Evolutionary conservation across 1,139 yeast genomes (phyloP).

Genomic region (Casaregolazyma suthepensis): DNA sequence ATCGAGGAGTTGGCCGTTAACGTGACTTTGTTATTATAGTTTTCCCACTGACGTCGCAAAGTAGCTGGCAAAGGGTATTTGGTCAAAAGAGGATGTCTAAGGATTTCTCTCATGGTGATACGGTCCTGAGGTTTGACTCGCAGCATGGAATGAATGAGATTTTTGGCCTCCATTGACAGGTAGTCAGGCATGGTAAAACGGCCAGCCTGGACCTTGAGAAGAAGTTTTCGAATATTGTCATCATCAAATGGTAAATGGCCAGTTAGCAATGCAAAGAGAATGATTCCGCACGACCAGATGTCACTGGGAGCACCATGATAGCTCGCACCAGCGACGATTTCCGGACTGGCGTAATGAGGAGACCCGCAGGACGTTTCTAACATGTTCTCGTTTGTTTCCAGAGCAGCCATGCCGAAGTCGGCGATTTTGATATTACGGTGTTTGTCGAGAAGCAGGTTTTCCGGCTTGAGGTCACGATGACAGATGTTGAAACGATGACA

Average conservation of each 20-base stretch:
- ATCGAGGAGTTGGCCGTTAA: constrained; percentile 9
- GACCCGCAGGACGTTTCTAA: constrained; percentile 96
- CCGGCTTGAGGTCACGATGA: constrained; percentile 95
- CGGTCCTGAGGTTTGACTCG: constrained; percentile 74
- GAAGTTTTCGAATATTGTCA: constrained; percentile 79
- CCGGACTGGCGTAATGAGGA: constrained; percentile 98
- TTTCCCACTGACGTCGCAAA: constrained; percentile 24
- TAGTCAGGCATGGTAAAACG: constrained; percentile 76
- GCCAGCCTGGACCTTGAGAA: constrained; percentile 89
- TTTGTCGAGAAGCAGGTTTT: constrained; percentile 79
- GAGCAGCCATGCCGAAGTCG: constrained; percentile 99
- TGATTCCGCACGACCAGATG: constrained; percentile 98
- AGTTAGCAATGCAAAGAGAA: constrained; percentile 83
- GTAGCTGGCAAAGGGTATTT: constrained; percentile 50
- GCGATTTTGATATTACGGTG: constrained; percentile 90
- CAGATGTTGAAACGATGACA: constrained; percentile 87
- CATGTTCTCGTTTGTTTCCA: constrained; percentile 77
- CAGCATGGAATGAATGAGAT: constrained; percentile 75
- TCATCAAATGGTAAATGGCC: constrained; percentile 97
- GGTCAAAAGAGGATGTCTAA: constrained; percentile 69
- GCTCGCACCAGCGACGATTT: constrained; percentile 87
- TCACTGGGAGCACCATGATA: constrained; percentile 97
- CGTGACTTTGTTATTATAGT: constrained; percentile 26
- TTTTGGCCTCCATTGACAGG: constrained; percentile 76
- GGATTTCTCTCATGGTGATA: constrained; percentile 65